Conservation (phyloP, 164 flowering plant genomes). For the Warburgia ugandensis region DNA sequence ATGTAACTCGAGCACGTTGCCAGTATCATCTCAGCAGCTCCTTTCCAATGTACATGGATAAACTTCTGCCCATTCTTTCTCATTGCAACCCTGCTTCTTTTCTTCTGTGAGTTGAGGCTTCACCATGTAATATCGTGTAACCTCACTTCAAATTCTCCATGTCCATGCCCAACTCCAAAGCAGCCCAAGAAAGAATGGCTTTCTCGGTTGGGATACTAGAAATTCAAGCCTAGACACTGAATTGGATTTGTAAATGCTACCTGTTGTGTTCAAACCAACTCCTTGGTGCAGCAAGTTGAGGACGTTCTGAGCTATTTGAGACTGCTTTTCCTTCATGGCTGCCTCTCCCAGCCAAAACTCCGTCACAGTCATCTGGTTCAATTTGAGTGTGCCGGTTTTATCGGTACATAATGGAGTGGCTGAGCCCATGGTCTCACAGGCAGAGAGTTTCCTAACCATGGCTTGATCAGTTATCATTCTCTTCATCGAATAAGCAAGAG, state of each 20-base stretch:
- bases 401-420: conserved; percentile 68
- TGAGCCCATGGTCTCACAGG: conserved; percentile 85
- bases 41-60: too few species aligned
- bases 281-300: conserved; percentile 40
- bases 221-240: too few species aligned
- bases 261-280: conserved; percentile 47
- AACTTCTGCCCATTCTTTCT: too few species aligned
- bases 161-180: too few species aligned
- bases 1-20: too few species aligned
- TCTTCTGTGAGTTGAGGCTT: too few species aligned
- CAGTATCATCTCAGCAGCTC: too few species aligned
- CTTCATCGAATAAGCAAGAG: conserved; percentile 76
- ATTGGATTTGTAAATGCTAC: conserved; percentile 21
- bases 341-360: conserved; percentile 53
- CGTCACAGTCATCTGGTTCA: conserved; percentile 69
- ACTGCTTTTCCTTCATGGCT: conserved; percentile 12
- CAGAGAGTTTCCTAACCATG: conserved; percentile 67
- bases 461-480: conserved; percentile 80
- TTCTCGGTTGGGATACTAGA: too few species aligned
- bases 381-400: conserved; percentile 66
- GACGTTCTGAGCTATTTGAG: conserved; percentile 13
- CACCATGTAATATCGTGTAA: too few species aligned
- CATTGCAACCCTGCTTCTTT: too few species aligned
- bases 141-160: too few species aligned
- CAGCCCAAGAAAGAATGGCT: too few species aligned